A percentile compares a stretch with the other conserved stretches of the same genome.
Conservation (phyloP, 169 alveolate species). For the Theileria annulata region DNA sequence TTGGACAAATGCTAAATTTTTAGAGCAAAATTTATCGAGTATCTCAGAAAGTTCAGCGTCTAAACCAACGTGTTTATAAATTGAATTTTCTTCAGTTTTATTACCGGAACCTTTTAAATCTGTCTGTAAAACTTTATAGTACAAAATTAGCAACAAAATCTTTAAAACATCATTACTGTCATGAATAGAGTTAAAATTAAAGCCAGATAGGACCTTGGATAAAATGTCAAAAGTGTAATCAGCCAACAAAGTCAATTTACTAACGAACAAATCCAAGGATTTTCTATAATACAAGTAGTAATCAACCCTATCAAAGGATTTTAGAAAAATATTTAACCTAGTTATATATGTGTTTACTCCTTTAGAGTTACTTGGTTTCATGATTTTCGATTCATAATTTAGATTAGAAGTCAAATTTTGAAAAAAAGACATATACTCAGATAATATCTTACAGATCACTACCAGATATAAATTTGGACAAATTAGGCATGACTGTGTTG, state of each 20-base stretch:
- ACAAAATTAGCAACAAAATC: conserved; percentile 27
- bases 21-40: background rate
- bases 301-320: conserved; percentile 1
- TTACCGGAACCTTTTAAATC: background rate
- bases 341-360: background rate
- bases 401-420: conserved; percentile 6
- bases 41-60: background rate
- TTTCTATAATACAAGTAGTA: background rate
- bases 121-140: conserved; percentile 19
- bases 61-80: background rate
- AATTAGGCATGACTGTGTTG: conserved; percentile 25
- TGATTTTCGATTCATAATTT: background rate
- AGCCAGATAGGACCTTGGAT: conserved; percentile 8
- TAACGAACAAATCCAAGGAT: background rate
- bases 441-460: conserved; percentile 37
- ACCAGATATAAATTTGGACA: conserved; percentile 41
- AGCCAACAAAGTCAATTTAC: conserved; percentile 18
- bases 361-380: background rate
- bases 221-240: conserved; percentile 27
- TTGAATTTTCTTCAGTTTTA: background rate
- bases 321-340: background rate
- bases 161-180: conserved; percentile 51
- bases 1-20: background rate
- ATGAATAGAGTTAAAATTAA: conserved; percentile 22
- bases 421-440: conserved; percentile 26